Conservation (phyloP, 2,329 filamentous ascomycete genomes). For the Aspergillus tamarii region DNA sequence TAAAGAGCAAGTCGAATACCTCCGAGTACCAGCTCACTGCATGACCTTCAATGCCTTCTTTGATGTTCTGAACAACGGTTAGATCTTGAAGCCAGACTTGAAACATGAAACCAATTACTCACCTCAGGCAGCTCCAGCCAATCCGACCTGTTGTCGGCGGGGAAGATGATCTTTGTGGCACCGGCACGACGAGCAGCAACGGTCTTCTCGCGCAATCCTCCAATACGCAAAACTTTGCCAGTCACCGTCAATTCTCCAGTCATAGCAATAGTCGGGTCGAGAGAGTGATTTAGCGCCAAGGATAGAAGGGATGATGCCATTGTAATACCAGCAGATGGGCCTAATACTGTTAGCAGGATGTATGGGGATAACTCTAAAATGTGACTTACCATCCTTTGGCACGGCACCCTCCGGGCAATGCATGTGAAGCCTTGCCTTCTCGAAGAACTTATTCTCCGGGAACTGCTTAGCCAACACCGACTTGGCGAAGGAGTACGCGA, state of each 20-base stretch:
- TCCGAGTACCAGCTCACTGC: constrained; percentile 93
- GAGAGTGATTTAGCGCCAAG: constrained; percentile 74
- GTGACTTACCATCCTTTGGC: constrained; percentile 74
- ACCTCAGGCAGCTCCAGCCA: constrained; percentile 97
- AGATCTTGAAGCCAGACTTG: constrained; percentile 18
- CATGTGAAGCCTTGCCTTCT: constrained; percentile 91
- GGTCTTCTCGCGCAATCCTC: constrained; percentile 93
- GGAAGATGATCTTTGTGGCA: constrained; percentile 92
- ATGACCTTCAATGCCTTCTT: constrained; percentile 88
- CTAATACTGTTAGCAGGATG: constrained; percentile 28
- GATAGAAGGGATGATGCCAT: constrained; percentile 95
- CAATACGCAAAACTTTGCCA: constrained; percentile 93
- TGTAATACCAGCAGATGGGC: constrained; percentile 89
- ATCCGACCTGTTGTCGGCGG: constrained; percentile 91
- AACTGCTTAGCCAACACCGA: constrained; percentile 82
- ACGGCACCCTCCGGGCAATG: constrained; percentile 97
- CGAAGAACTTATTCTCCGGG: constrained; percentile 91
- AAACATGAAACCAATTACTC: constrained; percentile 46
- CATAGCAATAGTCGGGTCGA: constrained; percentile 92
- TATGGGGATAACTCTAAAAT: constrained; percentile 9
- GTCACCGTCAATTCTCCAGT: constrained; percentile 96
- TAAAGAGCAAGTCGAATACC: constrained; percentile 90
- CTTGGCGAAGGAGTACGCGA: constrained; percentile 96
- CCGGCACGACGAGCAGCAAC: constrained; percentile 91
- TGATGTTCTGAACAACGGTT: constrained; percentile 76